Evolutionary conservation across 371 early-diverging fungal species (phyloP).

Genomic region (Globomyces sp.): DNA sequence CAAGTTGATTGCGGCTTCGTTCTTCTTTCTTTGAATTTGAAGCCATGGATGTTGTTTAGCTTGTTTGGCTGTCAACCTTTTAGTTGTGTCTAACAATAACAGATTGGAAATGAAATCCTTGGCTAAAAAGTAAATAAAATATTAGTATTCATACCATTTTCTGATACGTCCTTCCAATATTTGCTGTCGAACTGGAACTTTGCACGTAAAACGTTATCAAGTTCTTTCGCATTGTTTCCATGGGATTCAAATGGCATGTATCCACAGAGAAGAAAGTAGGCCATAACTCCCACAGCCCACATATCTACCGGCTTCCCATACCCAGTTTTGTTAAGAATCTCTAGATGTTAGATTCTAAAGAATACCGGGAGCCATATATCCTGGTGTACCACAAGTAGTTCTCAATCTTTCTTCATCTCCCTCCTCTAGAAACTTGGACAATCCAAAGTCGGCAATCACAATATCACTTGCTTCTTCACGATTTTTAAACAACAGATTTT

Average conservation of each 20-base stretch:
- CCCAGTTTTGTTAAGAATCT: slow-evolving; percentile 49
- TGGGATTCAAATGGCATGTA: slow-evolving; percentile 56
- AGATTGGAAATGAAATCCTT: slow-evolving; percentile 85
- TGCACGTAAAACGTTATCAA: slow-evolving; percentile 68
- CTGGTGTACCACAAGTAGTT: slow-evolving; percentile 73
- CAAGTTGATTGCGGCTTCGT: slow-evolving; percentile 51
- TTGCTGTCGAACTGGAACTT: slow-evolving; percentile 70
- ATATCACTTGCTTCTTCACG: slow-evolving; percentile 68
- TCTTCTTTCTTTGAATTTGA: slow-evolving; percentile 24
- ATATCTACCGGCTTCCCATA: slow-evolving; percentile 62
- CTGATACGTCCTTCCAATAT: slow-evolving; percentile 66
- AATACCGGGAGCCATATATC: slow-evolving; percentile 46
- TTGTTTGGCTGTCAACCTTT: slow-evolving; percentile 75
- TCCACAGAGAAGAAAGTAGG: slow-evolving; percentile 52
- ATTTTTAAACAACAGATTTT: slow-evolving; percentile 81
- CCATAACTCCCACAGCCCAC: slow-evolving; percentile 61
- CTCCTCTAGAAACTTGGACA: slow-evolving; percentile 79
- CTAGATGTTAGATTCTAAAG: slow-evolving; percentile 19
- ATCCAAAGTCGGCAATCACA: slow-evolving; percentile 88
- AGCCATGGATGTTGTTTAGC: slow-evolving; percentile 88
- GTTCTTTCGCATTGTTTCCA: slow-evolving; percentile 34
- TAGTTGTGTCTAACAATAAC: slow-evolving; percentile 68
- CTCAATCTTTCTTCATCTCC: slow-evolving; percentile 66
- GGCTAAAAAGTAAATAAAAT: slow-evolving; percentile 46
- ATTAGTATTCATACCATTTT: slow-evolving; percentile 67